Conservation (phyloP, 768 basidiomycete genomes). For the Saitozyma podzolica region DNA sequence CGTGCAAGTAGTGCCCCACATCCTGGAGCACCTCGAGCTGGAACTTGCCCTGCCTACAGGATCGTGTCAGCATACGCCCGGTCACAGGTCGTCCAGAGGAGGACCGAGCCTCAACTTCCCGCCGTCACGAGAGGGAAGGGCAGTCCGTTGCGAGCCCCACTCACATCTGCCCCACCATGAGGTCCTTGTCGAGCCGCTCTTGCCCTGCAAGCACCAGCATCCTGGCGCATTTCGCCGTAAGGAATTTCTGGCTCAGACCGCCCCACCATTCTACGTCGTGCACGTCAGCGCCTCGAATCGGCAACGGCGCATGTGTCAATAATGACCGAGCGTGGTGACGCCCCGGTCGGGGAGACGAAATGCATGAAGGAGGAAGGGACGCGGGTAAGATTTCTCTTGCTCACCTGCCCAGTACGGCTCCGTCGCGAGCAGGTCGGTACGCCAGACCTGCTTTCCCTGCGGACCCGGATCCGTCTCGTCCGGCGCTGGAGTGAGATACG, state of each 20-base stretch:
- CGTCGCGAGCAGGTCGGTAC: slow-evolving; percentile 77
- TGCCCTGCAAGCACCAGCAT: slow-evolving; percentile 88
- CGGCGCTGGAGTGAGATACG: slow-evolving; percentile 61
- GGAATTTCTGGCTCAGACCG: slow-evolving; percentile 75
- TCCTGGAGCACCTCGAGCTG: slow-evolving; percentile 83
- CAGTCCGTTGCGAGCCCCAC: slow-evolving; percentile 38
- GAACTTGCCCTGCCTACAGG: slow-evolving; percentile 67
- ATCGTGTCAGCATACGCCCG: neutral
- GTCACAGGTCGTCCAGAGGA: neutral
- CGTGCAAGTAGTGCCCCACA: slow-evolving; percentile 92
- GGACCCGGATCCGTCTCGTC: slow-evolving; percentile 33
- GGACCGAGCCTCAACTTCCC: neutral
- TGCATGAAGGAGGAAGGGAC: neutral
- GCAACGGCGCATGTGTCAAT: no score
- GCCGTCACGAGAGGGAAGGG: no score
- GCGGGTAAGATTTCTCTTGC: no score
- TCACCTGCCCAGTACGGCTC: slow-evolving; percentile 87
- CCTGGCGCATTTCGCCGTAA: slow-evolving; percentile 74
- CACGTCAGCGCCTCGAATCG: neutral
- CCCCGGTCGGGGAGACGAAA: neutral
- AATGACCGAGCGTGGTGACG: neutral
- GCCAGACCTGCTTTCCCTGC: slow-evolving; percentile 66
- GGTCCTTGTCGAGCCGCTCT: slow-evolving; percentile 83
- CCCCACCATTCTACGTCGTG: slow-evolving; percentile 81
- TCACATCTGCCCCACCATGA: slow-evolving; percentile 97